Conservation (phyloP, 2,329 filamentous ascomycete genomes). For the Epichloe coenophiala region DNA sequence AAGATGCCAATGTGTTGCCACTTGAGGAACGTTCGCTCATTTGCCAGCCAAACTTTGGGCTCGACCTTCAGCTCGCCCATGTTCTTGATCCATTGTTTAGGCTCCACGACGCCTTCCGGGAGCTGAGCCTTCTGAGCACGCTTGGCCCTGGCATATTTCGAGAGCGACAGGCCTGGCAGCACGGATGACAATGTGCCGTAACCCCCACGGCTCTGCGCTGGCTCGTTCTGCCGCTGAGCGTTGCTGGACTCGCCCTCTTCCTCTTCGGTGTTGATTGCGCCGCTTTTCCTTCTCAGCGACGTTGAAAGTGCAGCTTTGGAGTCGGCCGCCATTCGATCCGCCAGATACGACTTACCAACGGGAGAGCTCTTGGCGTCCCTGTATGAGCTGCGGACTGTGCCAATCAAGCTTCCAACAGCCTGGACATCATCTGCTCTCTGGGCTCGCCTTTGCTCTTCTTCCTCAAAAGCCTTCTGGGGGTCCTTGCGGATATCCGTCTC, state of each 20-base stretch:
- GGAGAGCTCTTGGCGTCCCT: slow-evolving; percentile 53
- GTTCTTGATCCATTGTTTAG: slow-evolving; percentile 86
- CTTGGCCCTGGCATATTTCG: slow-evolving; percentile 54
- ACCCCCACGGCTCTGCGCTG: slow-evolving; percentile 17
- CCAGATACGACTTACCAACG: slow-evolving; percentile 50
- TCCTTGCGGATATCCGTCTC: slow-evolving; percentile 91
- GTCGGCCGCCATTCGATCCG: slow-evolving; percentile 39
- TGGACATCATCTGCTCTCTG: slow-evolving; percentile 76
- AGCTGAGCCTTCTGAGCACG: slow-evolving; percentile 41
- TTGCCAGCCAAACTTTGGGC: slow-evolving; percentile 96
- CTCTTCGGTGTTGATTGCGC: slow-evolving; percentile 18
- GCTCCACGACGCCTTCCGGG: slow-evolving; percentile 79
- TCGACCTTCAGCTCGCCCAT: slow-evolving; percentile 83
- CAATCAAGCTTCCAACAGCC: slow-evolving; percentile 78
- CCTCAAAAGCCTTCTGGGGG: slow-evolving; percentile 83
- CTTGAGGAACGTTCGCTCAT: slow-evolving; percentile 95
- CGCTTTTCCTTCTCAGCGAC: slow-evolving; percentile 13
- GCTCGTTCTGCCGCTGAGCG: slow-evolving; percentile 21
- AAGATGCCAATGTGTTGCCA: slow-evolving; percentile 94
- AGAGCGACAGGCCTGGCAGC: slow-evolving; percentile 71
- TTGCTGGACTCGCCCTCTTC: slow-evolving; percentile 22
- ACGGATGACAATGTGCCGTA: slow-evolving; percentile 54
- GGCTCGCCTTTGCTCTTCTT: slow-evolving; percentile 74
- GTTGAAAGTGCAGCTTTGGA: slow-evolving; percentile 19
- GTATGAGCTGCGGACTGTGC: slow-evolving; percentile 39